Conservation (phyloP, 805 yeast species). For the Metschnikowia noctiluminum region DNA sequence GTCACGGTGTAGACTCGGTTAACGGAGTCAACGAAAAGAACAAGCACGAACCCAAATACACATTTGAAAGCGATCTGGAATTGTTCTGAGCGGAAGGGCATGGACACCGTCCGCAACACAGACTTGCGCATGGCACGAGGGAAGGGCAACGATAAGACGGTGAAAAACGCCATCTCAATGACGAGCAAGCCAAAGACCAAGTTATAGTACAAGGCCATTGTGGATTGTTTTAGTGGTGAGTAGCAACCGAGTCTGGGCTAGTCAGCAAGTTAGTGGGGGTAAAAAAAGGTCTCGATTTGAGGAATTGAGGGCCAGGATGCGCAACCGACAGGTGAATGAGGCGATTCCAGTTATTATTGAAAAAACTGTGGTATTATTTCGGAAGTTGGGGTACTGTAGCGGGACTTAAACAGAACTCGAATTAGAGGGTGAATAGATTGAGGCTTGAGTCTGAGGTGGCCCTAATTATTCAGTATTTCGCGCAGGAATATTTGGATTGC, state of each 20-base stretch:
- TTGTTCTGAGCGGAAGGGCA: constrained; percentile 68
- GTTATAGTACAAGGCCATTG: constrained; percentile 44
- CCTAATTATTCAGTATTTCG: too few species aligned
- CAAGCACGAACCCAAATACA: constrained; percentile 74
- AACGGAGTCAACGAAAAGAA: constrained; percentile 84
- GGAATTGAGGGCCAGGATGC: too few species aligned
- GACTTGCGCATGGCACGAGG: constrained; percentile 74
- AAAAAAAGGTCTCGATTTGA: too few species aligned
- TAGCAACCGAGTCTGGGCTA: too few species aligned
- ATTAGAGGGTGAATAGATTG: too few species aligned
- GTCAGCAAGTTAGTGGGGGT: too few species aligned
- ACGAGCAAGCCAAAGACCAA: constrained; percentile 73
- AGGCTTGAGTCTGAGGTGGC: too few species aligned
- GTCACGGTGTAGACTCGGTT: constrained; percentile 74
- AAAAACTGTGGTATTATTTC: too few species aligned
- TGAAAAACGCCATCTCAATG: constrained; percentile 74
- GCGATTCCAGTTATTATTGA: too few species aligned
- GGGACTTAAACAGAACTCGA: too few species aligned
- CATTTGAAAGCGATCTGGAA: constrained; percentile 78
- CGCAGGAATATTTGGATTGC: too few species aligned
- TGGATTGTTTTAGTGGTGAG: background rate
- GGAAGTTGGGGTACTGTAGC: background rate
- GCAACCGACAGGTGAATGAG: too few species aligned
- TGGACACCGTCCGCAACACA: constrained; percentile 56
- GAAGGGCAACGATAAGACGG: constrained; percentile 78